Base-by-base conservation (phyloP, 306 rosid species). In the Dalbergia oliveri region DNA sequence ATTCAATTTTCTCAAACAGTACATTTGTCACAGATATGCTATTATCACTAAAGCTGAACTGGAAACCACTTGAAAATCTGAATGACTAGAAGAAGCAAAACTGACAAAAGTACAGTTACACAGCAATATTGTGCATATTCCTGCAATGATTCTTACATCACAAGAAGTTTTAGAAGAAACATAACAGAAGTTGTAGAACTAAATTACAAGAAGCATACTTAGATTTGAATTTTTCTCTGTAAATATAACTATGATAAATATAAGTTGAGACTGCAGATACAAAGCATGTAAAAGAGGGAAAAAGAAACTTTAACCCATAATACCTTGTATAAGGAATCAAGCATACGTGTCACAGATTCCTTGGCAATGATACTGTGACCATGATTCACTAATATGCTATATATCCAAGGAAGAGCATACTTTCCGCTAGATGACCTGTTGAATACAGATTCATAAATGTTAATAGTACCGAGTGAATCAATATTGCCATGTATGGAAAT, bases 341-440 rank as follows among this genome's bases (percentile, higher is more conserved):
- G 90, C 77, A 86, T 68, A 64, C 57, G 82, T 26, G 84, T 71
- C 37, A 56, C 72, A 10, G 78, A 86, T 66, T 91, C 89, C 62
- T 87, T 83, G 50, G 86, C 88, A 79, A 80, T 79, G 68, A 88
- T 49, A 83, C 83, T 83, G 63, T 86, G 89, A 88, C 89, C 80
- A 58, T 90, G 94, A 82, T 83, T 88, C 76, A 89, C 86, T 84
- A 93, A 73, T 75, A 95, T 89, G 90, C 87, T 69, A 79, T 90
- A 85, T 43, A 95, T 90, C 99, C 99, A 95, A 26, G 94, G 98
- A 79, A 95, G 89, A 71, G 85, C 89, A 19, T 83, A 78, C 81
- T 90, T 89, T 80, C 97, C 93, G 0, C 83, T 80, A 70, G 84
- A 80, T 23, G 91, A 82, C 88, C 99, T 95, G 91, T 80, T 57